Conservation (phyloP, 2,329 filamentous ascomycete genomes). For the Massarina eburnea region DNA sequence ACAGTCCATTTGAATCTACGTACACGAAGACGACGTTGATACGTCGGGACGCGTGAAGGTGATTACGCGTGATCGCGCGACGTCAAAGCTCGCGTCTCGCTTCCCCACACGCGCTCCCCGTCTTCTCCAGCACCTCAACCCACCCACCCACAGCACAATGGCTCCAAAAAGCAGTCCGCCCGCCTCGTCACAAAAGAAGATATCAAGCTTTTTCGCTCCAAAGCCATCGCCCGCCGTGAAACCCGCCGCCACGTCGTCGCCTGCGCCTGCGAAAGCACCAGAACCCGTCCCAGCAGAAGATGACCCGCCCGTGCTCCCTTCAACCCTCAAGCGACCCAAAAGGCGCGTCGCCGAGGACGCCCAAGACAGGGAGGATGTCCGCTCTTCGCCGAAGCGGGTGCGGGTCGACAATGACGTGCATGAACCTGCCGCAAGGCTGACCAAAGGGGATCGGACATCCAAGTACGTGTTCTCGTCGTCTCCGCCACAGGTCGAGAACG, state of each 20-base stretch:
- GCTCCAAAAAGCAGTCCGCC: slow-evolving; percentile 40
- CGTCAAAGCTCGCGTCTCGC: slow-evolving; percentile 10
- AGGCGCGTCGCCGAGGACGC: slow-evolving; percentile 43
- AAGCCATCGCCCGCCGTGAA: slow-evolving; percentile 42
- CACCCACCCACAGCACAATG: slow-evolving; percentile 27
- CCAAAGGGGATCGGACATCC: slow-evolving; percentile 53
- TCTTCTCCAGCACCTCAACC: slow-evolving; percentile 2
- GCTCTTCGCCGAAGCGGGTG: slow-evolving; percentile 44
- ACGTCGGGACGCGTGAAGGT: neutral
- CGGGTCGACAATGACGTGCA: slow-evolving; percentile 20
- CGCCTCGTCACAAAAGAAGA: slow-evolving; percentile 53
- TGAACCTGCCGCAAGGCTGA: slow-evolving; percentile 26
- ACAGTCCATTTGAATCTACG: too few relatives aligned
- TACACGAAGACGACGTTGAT: too few relatives aligned
- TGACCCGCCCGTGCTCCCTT: slow-evolving; percentile 10
- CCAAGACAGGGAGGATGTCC: slow-evolving; percentile 35
- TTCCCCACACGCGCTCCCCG: slow-evolving; percentile 17
- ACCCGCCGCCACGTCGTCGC: slow-evolving; percentile 15
- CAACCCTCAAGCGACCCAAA: slow-evolving; percentile 8
- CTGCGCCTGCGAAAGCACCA: slow-evolving; percentile 20
- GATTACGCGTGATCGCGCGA: slow-evolving; percentile 30
- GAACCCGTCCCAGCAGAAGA: slow-evolving; percentile 14
- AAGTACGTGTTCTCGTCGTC: slow-evolving; percentile 62
- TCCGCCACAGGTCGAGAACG: slow-evolving; percentile 40
- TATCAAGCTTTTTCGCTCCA: slow-evolving; percentile 79